Evolutionary conservation across 176 grass and related monocot genomes (phyloP).

Genomic region (Oropetium thomaeum): DNA sequence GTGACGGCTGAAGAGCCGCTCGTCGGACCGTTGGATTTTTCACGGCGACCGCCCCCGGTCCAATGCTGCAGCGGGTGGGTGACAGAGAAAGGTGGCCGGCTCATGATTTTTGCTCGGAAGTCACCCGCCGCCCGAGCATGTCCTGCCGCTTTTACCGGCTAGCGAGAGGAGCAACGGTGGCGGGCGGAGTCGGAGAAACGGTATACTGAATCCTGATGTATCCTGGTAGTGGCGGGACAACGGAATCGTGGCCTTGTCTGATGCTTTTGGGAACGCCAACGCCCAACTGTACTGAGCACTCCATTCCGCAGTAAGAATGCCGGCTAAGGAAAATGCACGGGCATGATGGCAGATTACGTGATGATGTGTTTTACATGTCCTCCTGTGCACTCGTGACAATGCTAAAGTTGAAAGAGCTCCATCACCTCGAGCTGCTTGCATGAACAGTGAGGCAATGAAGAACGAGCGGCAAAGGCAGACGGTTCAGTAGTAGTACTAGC

Average conservation of each 20-base stretch:
- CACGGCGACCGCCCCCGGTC: background rate
- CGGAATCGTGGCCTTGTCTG: background rate
- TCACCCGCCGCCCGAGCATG: too few relatives aligned
- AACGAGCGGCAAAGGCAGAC: too few relatives aligned
- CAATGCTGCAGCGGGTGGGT: background rate
- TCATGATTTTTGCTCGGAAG: background rate
- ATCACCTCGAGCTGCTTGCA: background rate
- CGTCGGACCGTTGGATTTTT: constrained; percentile 5
- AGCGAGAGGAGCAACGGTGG: too few relatives aligned
- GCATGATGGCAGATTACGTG: background rate
- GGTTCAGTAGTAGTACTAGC: too few relatives aligned
- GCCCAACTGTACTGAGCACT: background rate
- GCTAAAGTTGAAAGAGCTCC: background rate
- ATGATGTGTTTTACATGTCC: background rate
- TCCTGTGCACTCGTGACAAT: background rate
- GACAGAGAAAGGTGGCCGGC: background rate
- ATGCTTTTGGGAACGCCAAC: background rate
- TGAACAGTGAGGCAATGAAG: background rate
- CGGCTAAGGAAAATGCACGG: background rate
- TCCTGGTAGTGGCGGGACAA: background rate
- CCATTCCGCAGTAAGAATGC: background rate
- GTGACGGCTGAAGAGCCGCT: background rate
- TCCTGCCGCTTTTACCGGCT: too few relatives aligned
- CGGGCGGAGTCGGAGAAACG: background rate
- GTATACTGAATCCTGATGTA: too few relatives aligned